Conservation (phyloP, 345 rosid species). For the Gossypium stocksii region DNA sequence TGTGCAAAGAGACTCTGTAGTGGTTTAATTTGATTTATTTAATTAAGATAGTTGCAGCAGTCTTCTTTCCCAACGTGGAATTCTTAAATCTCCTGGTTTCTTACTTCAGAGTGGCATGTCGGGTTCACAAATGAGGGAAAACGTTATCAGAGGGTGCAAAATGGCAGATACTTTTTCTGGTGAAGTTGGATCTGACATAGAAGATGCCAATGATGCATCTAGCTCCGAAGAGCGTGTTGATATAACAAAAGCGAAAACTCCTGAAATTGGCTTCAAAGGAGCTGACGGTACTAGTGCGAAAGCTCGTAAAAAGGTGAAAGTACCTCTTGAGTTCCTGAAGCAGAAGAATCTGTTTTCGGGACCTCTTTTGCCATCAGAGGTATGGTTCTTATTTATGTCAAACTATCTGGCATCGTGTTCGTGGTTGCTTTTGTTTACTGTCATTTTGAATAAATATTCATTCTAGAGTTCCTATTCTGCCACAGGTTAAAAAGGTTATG, state of each 20-base stretch:
- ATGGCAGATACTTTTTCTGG: slow-evolving; percentile 29
- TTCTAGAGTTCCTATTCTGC: slow-evolving; percentile 13
- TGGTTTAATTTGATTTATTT: not conserved
- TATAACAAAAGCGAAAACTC: slow-evolving; percentile 18
- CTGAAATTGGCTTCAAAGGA: slow-evolving; percentile 25
- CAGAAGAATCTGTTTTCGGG: slow-evolving; percentile 34
- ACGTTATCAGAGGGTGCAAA: slow-evolving; percentile 40
- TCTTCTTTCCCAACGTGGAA: not conserved
- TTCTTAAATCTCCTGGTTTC: slow-evolving; percentile 15
- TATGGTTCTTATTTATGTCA: slow-evolving; percentile 27
- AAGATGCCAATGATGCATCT: slow-evolving; percentile 27
- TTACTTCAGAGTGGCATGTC: slow-evolving; percentile 46
- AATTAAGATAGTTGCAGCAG: not conserved
- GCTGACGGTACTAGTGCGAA: slow-evolving; percentile 26
- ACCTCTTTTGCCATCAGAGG: slow-evolving; percentile 73
- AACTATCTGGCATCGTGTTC: not conserved
- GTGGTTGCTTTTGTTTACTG: slow-evolving; percentile 4
- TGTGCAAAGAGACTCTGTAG: not conserved
- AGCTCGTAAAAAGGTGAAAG: slow-evolving; percentile 25
- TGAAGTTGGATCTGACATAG: slow-evolving; percentile 35
- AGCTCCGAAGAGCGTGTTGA: slow-evolving; percentile 12
- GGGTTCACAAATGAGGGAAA: slow-evolving; percentile 37
- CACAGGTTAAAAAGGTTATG: slow-evolving; percentile 56
- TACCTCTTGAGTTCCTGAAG: slow-evolving; percentile 29
- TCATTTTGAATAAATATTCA: not conserved